phyloP scores from a whole-genome alignment of 768 basidiomycete species.

The Gloeophyllum trabeum region DNA sequence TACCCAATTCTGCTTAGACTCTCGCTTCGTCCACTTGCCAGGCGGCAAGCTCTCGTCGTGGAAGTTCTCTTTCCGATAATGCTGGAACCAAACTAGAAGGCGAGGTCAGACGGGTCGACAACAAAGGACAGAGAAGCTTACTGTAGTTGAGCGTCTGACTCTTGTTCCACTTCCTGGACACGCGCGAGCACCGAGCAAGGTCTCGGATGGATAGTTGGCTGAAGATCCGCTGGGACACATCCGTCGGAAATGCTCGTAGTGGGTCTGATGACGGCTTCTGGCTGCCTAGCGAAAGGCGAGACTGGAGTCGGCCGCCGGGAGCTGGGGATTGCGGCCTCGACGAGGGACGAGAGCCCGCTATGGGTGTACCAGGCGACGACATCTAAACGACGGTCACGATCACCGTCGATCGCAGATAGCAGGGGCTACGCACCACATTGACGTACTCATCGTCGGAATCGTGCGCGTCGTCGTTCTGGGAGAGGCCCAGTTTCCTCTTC shows the following conservation, averaged over 20 bases:
- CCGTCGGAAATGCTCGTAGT: conserved; percentile 65
- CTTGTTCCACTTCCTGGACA: conserved; percentile 79
- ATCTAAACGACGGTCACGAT: conserved; percentile 25
- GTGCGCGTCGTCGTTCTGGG: conserved; percentile 26
- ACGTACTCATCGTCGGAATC: conserved; percentile 64
- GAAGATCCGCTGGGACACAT: conserved; percentile 74
- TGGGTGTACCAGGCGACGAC: conserved; percentile 58
- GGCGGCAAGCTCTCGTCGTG: conserved; percentile 68
- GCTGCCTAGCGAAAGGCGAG: conserved; percentile 16
- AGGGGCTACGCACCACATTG: conserved; percentile 44
- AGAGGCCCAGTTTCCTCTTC: conserved; percentile 12
- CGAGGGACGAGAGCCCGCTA: conserved; percentile 33
- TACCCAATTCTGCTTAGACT: conserved; percentile 93
- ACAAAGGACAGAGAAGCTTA: conserved; percentile 18
- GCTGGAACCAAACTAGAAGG: conserved; percentile 84
- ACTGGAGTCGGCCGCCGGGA: no score
- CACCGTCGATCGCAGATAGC: background rate
- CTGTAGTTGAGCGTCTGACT: conserved; percentile 91
- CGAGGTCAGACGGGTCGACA: conserved; percentile 1
- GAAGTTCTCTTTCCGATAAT: conserved; percentile 81
- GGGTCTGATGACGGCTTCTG: conserved; percentile 35
- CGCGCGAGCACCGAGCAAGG: conserved; percentile 67
- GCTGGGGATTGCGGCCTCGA: conserved; percentile 40
- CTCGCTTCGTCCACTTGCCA: conserved; percentile 86
- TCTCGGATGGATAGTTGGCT: conserved; percentile 45